These are phyloP conservation scores for Clathrus columnatus DNA, from an alignment of 768 basidiomycete genomes.

Conservation along the genomic window DNA sequence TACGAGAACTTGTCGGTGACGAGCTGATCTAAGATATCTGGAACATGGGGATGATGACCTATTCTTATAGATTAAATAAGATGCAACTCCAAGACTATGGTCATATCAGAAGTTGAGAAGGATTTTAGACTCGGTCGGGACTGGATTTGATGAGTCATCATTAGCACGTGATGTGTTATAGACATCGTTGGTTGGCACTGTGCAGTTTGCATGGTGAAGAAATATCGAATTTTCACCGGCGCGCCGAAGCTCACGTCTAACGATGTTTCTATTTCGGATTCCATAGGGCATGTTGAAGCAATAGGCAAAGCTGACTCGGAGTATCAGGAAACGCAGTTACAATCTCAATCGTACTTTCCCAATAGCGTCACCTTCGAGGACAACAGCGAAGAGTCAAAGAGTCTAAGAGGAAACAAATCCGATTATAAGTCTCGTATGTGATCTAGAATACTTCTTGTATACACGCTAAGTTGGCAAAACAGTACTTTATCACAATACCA, in stretches of 20 bases:
- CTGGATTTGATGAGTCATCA: too few relatives aligned
- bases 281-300: neutral
- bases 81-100: too few relatives aligned
- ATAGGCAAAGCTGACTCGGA: neutral
- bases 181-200: too few relatives aligned
- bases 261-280: neutral
- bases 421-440: constrained; percentile 15
- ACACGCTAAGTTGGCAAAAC: neutral
- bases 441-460: neutral
- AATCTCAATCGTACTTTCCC: constrained; percentile 48
- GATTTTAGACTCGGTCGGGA: too few relatives aligned
- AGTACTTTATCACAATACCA: neutral
- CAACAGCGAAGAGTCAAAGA: constrained; percentile 27
- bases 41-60: too few relatives aligned
- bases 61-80: too few relatives aligned
- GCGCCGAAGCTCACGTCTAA: neutral
- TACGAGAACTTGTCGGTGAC: too few relatives aligned
- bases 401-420: constrained; percentile 14
- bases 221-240: constrained; percentile 8
- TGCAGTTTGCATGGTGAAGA: neutral
- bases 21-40: too few relatives aligned
- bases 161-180: too few relatives aligned
- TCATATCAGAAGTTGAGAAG: too few relatives aligned
- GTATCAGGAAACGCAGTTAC: neutral
- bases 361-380: constrained; percentile 64